Base-by-base conservation (phyloP, 1,139 yeast genomes). In the Casaregolazyma lundiana region DNA sequence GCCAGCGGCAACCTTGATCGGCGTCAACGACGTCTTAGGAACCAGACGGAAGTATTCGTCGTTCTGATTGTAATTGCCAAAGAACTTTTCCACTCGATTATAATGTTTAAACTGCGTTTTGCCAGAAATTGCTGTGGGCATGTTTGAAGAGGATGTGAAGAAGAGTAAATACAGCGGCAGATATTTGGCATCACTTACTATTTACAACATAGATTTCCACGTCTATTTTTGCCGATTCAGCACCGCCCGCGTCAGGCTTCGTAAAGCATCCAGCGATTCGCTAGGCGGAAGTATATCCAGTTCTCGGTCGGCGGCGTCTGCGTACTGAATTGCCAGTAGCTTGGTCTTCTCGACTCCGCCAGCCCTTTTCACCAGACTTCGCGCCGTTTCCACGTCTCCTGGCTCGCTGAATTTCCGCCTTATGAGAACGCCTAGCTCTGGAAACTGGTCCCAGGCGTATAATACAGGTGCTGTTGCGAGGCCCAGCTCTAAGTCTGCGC, bases 381-480 rank as follows among this genome's bases (percentile, higher is more conserved):
- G 75, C 1, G 97, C 95, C 30, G 71, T 67, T 56, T 85, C 90
- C 30, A 90, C 84, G 63, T 92, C 98, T 2, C 96, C 96, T 0
- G 81, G 80, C 51, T 78, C 70, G 45, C 76, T 73, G 65, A 92
- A 94, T 65, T 90, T 88, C 52, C 98, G 77, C 32, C 80, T 81
- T 56, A 92, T 89, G 62, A 90, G 68, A 26, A 79, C 81, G 1
- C 97, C 97, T 46, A 92, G 71, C 52, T 82, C 85, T 0, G 96
- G 95, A 58, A 78, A 80, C 62, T 84, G 80, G 60, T 78, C 81
- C 98, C 98, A 92, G 1, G 98, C 97, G 68, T 77, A 92, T 48
- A 92, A 71, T 3, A 92, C 90, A 2, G 99, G 99, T 0, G 97
- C 97, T 1, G 99, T 92, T 1, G 97, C 97, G 53, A 92, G 75